phyloP scores from a whole-genome alignment of 192 early-diverging fungal genomes.

The Gigaspora rosea region DNA sequence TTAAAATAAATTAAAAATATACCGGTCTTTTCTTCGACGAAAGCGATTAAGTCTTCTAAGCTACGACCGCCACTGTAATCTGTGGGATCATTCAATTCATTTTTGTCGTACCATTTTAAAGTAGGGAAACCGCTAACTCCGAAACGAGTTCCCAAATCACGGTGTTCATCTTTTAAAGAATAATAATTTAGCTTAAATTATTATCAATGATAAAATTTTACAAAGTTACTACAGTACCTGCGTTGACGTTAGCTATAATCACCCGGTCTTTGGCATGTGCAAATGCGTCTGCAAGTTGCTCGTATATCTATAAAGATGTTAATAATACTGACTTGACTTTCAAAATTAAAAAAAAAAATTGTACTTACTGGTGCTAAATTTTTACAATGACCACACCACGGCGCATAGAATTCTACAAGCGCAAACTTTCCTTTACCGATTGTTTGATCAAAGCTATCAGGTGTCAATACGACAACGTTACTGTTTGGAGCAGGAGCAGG shows the following conservation, averaged over 20 bases:
- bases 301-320: slow-evolving; percentile 55
- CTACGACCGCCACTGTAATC: slow-evolving; percentile 86
- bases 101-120: slow-evolving; percentile 93
- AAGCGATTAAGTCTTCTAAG: slow-evolving; percentile 71
- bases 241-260: slow-evolving; percentile 88
- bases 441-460: slow-evolving; percentile 61
- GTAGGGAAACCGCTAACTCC: slow-evolving; percentile 86
- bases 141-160: slow-evolving; percentile 76
- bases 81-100: slow-evolving; percentile 65
- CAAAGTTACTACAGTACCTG: slow-evolving; percentile 31
- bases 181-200: slow-evolving; percentile 43
- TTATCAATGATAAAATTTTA: neutral
- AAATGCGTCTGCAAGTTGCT: slow-evolving; percentile 79
- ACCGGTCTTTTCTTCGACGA: slow-evolving; percentile 84
- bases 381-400: slow-evolving; percentile 88
- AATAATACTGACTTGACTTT: neutral
- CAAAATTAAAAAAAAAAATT: neutral
- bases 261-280: slow-evolving; percentile 69
- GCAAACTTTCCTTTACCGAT: slow-evolving; percentile 86
- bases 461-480: slow-evolving; percentile 39
- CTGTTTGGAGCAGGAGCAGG: neutral
- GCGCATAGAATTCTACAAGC: slow-evolving; percentile 92
- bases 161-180: slow-evolving; percentile 66
- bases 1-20: slow-evolving; percentile 4
- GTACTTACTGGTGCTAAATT: slow-evolving; percentile 51